These are phyloP conservation scores for Prunus padus DNA, from an alignment of 306 rosid genomes.

Conservation along the genomic window DNA sequence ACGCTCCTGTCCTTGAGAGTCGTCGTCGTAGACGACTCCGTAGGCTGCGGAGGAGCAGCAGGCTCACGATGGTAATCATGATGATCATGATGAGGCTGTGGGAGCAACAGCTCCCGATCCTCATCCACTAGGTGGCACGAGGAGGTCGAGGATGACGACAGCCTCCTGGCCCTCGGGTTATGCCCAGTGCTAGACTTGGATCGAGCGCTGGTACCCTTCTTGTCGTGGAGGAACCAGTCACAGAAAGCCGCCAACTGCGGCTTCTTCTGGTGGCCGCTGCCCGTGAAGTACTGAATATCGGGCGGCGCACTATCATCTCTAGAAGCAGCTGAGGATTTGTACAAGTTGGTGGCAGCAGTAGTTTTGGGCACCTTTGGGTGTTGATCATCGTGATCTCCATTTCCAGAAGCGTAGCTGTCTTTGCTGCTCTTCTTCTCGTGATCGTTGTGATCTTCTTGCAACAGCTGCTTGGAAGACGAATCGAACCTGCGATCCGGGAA, in stretches of 20 bases:
- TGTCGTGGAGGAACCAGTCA: conserved; percentile 59
- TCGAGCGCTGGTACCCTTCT: conserved; percentile 31
- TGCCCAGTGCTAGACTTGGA: background rate
- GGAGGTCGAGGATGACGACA: background rate
- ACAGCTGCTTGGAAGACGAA: conserved; percentile 44
- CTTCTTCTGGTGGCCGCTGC: background rate
- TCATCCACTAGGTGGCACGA: conserved; percentile 37
- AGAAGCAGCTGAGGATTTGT: background rate
- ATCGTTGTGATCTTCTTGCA: conserved; percentile 49
- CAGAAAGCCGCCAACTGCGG: conserved; percentile 48
- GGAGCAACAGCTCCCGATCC: conserved; percentile 50
- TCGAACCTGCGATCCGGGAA: conserved; percentile 68
- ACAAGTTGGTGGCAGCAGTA: background rate
- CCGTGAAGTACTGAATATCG: background rate
- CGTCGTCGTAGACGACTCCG: conserved; percentile 16
- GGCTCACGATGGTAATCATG: background rate
- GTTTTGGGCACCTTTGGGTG: background rate
- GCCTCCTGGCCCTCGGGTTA: conserved; percentile 9
- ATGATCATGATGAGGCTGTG: conserved; percentile 10
- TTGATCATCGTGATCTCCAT: background rate
- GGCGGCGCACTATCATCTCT: background rate
- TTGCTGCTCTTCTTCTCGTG: background rate
- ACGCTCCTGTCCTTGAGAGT: conserved; percentile 42
- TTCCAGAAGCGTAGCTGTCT: conserved; percentile 46
- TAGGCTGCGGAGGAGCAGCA: conserved; percentile 8